Evolutionary conservation across 2,329 filamentous ascomycete species (phyloP), one percentile per base, ranked within the genome.

Genomic region (Phyllosticta ampelicida): DNA sequence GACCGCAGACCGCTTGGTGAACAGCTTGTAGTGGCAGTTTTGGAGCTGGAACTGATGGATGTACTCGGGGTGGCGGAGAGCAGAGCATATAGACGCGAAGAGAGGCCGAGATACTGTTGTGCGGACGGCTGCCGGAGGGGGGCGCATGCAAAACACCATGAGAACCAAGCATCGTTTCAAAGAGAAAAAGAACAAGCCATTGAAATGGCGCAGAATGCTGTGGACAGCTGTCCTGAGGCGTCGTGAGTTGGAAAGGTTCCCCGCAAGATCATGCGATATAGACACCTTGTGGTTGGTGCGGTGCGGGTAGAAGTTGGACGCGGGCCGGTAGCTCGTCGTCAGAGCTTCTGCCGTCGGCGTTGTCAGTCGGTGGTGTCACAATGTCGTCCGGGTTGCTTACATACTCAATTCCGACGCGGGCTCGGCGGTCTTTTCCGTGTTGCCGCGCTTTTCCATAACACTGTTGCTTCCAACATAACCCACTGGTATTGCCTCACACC

Each of bases 101-200:
- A 69, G 54, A 1, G 70, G 66, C 30, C 63, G 64, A 49, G 63
- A 60, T 63, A 67, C 68, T 73, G 75, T 69, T 70, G 74, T 75
- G 62, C 75, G 74, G 71, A 74, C 70, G 68, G 74, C 67, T 74
- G 75, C 76, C 77, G 75, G 70, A 78, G 74, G 72, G 78, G 75
- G 73, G 74, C 75, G 74, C 76, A 77, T 59, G 75, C 79, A 70
- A 74, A 78, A 74, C 80, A 80, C 82, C 83, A 86, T 86, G 81
- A 80, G 80, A 78, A 68, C 70, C 75, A 75, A 73, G 78, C 83
- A 86, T 85, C 65, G 76, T 83, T 80, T 74, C 72, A 73, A 60
- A 44, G 19, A 19, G 26, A 29, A 21, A 21, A 21, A 21, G 20
- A 21, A 13, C 28, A 48, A 44, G 51, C 53, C 57, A 59, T 59